phyloP scores from a whole-genome alignment of 345 rosid species.

The Boechera stricta region DNA sequence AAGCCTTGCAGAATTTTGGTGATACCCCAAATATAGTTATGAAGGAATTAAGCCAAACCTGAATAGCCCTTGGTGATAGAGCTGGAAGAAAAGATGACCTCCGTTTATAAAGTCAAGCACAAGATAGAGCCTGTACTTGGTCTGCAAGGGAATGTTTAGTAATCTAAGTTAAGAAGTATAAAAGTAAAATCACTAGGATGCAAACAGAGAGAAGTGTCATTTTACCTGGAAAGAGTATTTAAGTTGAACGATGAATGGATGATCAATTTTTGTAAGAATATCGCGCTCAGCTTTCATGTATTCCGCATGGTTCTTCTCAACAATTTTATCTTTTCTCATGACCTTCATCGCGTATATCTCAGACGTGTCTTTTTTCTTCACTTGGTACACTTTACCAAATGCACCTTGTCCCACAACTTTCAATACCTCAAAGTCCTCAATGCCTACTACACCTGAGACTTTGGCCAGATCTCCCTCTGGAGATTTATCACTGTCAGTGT shows the following conservation, averaged over 20 bases:
- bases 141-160: constrained; percentile 55
- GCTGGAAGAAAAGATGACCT: constrained; percentile 97
- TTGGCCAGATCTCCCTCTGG: constrained; percentile 29
- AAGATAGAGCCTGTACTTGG: constrained; percentile 84
- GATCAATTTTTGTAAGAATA: constrained; percentile 78
- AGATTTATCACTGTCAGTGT: constrained; percentile 38
- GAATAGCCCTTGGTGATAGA: constrained; percentile 93
- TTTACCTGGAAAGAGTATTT: constrained; percentile 87
- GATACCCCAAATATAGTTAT: background rate
- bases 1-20: constrained; percentile 18
- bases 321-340: constrained; percentile 89
- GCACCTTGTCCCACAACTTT: constrained; percentile 96
- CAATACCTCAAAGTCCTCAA: constrained; percentile 87
- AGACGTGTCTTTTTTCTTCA: constrained; percentile 77
- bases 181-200: background rate
- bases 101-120: constrained; percentile 95
- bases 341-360: constrained; percentile 98
- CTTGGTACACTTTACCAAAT: constrained; percentile 94
- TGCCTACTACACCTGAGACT: constrained; percentile 53
- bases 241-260: constrained; percentile 93
- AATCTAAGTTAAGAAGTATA: background rate
- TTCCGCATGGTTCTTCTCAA: constrained; percentile 92
- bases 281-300: constrained; percentile 98
- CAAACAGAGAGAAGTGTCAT: background rate
- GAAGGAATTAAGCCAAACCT: constrained; percentile 49